phyloP scores from a whole-genome alignment of 208 protist species.

The Crithidia acanthocephali region DNA sequence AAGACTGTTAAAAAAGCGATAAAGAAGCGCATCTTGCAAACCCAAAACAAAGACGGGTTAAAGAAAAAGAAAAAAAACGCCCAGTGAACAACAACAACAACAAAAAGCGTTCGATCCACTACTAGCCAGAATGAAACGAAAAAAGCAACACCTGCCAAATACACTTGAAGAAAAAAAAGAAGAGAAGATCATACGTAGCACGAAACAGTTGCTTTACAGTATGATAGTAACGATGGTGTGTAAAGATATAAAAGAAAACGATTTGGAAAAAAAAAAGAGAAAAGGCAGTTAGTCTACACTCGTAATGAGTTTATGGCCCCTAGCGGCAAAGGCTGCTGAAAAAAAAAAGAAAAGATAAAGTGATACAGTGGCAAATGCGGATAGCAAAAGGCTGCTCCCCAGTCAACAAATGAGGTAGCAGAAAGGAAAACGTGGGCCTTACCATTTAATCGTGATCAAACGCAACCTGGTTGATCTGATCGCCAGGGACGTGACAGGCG shows the following conservation, averaged over 20 bases:
- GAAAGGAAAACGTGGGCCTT: background rate
- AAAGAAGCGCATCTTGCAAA: background rate
- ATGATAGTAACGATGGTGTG: background rate
- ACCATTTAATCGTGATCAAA: slow-evolving; percentile 42
- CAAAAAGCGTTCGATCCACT: no score
- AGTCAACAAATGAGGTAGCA: background rate
- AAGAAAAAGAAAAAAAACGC: background rate
- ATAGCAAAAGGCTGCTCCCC: background rate
- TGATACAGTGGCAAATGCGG: background rate
- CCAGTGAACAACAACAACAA: background rate
- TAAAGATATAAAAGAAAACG: background rate
- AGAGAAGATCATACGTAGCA: background rate
- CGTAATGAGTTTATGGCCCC: background rate
- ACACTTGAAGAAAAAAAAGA: no score
- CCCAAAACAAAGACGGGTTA: no score
- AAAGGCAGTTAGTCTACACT: slow-evolving; percentile 7
- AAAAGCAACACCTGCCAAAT: no score
- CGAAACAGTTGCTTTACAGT: background rate
- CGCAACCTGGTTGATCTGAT: slow-evolving; percentile 50
- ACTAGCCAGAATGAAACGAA: no score
- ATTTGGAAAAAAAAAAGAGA: background rate
- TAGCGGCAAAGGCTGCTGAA: background rate
- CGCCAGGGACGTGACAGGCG: slow-evolving; percentile 66
- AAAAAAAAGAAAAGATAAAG: slow-evolving; percentile 11
- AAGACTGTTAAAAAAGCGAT: background rate